Evolutionary conservation across 768 basidiomycete species (phyloP).

Genomic region (Pholiota molesta): DNA sequence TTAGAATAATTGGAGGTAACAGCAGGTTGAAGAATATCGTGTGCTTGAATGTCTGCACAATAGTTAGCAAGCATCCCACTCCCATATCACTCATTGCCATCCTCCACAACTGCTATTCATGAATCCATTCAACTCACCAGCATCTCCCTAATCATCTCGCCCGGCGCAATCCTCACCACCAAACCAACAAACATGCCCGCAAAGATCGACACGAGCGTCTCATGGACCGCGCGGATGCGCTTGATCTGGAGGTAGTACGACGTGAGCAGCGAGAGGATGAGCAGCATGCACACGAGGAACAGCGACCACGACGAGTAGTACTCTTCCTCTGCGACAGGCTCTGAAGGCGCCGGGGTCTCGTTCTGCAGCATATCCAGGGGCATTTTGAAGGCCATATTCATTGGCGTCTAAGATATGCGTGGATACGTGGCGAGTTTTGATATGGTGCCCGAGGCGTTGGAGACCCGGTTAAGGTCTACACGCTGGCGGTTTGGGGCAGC

Average conservation of each 20-base stretch:
- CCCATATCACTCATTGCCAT: background rate
- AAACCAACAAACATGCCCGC: slow-evolving; percentile 97
- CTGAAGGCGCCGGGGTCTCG: slow-evolving; percentile 27
- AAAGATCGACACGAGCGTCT: slow-evolving; percentile 93
- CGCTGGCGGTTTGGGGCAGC: slow-evolving; percentile 5
- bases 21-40: slow-evolving; percentile 97
- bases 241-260: slow-evolving; percentile 99
- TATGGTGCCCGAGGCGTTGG: slow-evolving; percentile 3
- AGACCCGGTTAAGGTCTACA: slow-evolving; percentile 27
- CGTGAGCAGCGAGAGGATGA: slow-evolving; percentile 93
- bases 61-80: background rate
- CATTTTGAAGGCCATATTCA: background rate
- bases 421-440: background rate
- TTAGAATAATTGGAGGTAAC: slow-evolving; percentile 97
- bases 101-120: background rate
- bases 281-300: slow-evolving; percentile 88
- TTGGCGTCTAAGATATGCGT: background rate
- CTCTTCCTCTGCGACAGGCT: slow-evolving; percentile 69
- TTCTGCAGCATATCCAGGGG: background rate
- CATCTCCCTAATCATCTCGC: slow-evolving; percentile 96
- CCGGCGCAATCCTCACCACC: slow-evolving; percentile 87
- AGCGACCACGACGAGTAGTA: slow-evolving; percentile 95
- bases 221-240: slow-evolving; percentile 92
- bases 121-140: slow-evolving; percentile 61
- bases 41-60: slow-evolving; percentile 85